Base-by-base conservation (phyloP, 2,329 filamentous ascomycete species). In the Parastagonospora avenae region DNA sequence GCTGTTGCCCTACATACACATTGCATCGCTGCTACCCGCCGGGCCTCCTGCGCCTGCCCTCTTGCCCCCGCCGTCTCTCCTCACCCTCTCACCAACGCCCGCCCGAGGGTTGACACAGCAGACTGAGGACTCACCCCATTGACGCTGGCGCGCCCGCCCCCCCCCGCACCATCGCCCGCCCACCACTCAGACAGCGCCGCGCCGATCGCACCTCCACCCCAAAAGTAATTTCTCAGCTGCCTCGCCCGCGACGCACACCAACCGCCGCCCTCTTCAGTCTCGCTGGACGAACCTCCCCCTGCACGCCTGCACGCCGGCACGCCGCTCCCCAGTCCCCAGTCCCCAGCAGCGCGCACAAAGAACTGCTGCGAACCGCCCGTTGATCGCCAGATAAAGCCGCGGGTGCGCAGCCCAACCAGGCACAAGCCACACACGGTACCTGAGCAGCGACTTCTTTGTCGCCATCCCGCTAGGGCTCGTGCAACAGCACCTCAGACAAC, bases 401-500 rank as follows among this genome's bases (percentile, higher is more conserved):
- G 19, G 19, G 19, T 24, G 19, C 19, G 19, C 5, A 24, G 19
- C 55, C 46, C 46, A 46, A 24, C 48, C 28, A 41, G 46, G 30
- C 60, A 62, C 63, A 64, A 66, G 57, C 58, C 29, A 48, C 55
- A 32, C 64, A 48, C 37, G 53, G 61, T 67, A 58, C 62, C 66
- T 66, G 63, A 57, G 44, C 37, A n/a, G 47, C 45, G 50, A 39
- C 43, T 60, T 59, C 59, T 61, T 63, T 58, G 57, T 67, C 57
- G 54, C 24, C 42, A 41, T 42, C 52, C 33, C 52, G 53, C 56
- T 47, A 44, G 53, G 29, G 46, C 59, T 49, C 53, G 60, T 63
- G 55, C 47, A 56, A 60, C 62, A 14, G 53, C 57, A 61, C 43
- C 44, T 28, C 50, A 36, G 29, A 48, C 46, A 16, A 35, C 52